Evolutionary conservation across 306 rosid species (phyloP), one percentile per base, ranked within the genome.

Genomic region (Trichosanthes truncata): DNA sequence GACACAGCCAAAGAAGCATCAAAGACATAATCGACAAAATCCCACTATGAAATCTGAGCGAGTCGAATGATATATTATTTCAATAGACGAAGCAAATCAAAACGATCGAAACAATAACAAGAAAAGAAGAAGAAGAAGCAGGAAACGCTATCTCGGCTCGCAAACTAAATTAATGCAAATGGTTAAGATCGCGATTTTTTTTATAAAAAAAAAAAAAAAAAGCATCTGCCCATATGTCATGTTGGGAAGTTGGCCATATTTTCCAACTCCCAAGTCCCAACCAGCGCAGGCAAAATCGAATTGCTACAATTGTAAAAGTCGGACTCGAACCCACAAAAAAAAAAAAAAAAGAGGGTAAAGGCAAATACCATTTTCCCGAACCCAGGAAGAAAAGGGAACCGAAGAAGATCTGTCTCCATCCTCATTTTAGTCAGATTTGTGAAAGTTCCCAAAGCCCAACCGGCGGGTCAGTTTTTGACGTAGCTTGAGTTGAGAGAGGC

Each of bases 371-470:
- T 51, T 49, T 52, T 74, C 53, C 61, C 57, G 1, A 74, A 74
- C 78, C 78, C 62, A 31, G 78, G 17, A 74, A 72, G 77, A 7
- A 49, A 49, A 74, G 61, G 78, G 38, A 74, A 74, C 62, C 45
- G 45, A 74, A 49, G 26, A n/a, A 74, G 78, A 74, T 74, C 62
- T 9, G 78, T 26, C 14, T 74, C 61, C 17, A 49, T 74, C 61
- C 61, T 51, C 78, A 48, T 45, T 7, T 23, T 48, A n/a, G 17
- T 67, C 78, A 31, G 78, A 31, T 29, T 74, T 74, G 78, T 74
- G 62, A 51, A 74, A 51, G n/a, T 10, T 23, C 25, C 78, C 45
- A 74, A 74, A 74, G 78, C 78, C 78, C 78, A 74, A 74, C 29
- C 78, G 62, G 26, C 62, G 5, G 78, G 40, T 51, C 40, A 51